Percentiles rank a stretch among this genome's conserved stretches.
Conservation (phyloP, 2,329 filamentous ascomycete species). For the Fusarium sp. region DNA sequence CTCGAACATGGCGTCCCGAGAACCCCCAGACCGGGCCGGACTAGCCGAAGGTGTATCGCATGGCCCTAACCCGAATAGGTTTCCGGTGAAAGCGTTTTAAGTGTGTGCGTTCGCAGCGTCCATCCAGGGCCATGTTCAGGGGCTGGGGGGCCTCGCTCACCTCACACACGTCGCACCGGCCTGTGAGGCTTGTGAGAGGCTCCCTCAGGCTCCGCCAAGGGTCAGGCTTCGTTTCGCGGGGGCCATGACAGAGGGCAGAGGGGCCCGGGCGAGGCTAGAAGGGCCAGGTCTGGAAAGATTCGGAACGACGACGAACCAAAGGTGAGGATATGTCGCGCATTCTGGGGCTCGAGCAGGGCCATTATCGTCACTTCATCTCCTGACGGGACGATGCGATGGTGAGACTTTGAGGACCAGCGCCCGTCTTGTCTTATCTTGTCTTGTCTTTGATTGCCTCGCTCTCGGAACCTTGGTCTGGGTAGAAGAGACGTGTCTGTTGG, state of each 20-base stretch:
- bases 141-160: background rate
- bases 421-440: slow-evolving; percentile 39
- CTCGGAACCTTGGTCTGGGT: background rate
- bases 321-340: slow-evolving; percentile 26
- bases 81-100: slow-evolving; percentile 37
- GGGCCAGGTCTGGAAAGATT: slow-evolving; percentile 30
- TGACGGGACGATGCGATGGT: slow-evolving; percentile 44
- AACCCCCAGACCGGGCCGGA: slow-evolving; percentile 34
- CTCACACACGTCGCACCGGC: no score
- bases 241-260: slow-evolving; percentile 23
- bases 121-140: slow-evolving; percentile 24
- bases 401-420: slow-evolving; percentile 40
- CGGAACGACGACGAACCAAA: slow-evolving; percentile 31
- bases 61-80: slow-evolving; percentile 36
- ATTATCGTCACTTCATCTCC: slow-evolving; percentile 41
- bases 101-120: slow-evolving; percentile 25
- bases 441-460: slow-evolving; percentile 17
- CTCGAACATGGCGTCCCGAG: background rate
- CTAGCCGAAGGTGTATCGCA: slow-evolving; percentile 44
- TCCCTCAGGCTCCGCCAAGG: background rate
- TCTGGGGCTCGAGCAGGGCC: slow-evolving; percentile 15
- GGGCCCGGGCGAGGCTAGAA: slow-evolving; percentile 21
- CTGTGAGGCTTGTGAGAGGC: no score
- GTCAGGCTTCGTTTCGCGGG: slow-evolving; percentile 6
- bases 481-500: background rate